Evolutionary conservation across 2,329 filamentous ascomycete genomes (phyloP).

Genomic region (Didymosphaeria variabile): DNA sequence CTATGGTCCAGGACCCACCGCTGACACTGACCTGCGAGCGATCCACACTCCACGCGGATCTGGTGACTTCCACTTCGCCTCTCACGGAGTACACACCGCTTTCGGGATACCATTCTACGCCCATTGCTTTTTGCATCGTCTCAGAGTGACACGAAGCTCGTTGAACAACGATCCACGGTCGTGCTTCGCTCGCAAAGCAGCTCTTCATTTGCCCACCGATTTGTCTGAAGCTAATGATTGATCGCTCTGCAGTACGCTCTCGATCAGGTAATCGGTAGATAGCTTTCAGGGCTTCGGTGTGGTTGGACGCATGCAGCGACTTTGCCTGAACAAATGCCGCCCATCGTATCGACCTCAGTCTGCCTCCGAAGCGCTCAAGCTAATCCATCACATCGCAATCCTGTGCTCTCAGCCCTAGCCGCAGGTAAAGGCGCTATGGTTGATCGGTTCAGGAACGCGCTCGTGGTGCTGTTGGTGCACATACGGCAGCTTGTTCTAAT

Average conservation of each 20-base stretch:
- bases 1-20: constrained; percentile 1
- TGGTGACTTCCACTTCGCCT: constrained; percentile 18
- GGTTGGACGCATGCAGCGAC: neutral
- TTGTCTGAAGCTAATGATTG: constrained; percentile 1
- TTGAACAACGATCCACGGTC: neutral
- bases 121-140: constrained; percentile 13
- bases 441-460: constrained; percentile 24
- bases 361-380: neutral
- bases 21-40: constrained; percentile 11
- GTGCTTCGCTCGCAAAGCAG: constrained; percentile 14
- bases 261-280: constrained; percentile 25
- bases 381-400: neutral
- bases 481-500: constrained; percentile 19
- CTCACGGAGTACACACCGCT: constrained; percentile 18
- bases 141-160: constrained; percentile 1
- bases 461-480: constrained; percentile 12
- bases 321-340: neutral
- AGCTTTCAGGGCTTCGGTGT: constrained; percentile 5
- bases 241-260: constrained; percentile 12
- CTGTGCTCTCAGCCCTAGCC: neutral
- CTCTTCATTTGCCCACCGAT: constrained; percentile 22
- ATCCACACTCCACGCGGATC: constrained; percentile 11
- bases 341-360: neutral
- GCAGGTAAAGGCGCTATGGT: neutral
- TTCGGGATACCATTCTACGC: constrained; percentile 10